Evolutionary conservation across 2,329 filamentous ascomycete genomes (phyloP), one percentile per base, ranked within the genome.

Genomic region (Xylariomycetidae sp.): DNA sequence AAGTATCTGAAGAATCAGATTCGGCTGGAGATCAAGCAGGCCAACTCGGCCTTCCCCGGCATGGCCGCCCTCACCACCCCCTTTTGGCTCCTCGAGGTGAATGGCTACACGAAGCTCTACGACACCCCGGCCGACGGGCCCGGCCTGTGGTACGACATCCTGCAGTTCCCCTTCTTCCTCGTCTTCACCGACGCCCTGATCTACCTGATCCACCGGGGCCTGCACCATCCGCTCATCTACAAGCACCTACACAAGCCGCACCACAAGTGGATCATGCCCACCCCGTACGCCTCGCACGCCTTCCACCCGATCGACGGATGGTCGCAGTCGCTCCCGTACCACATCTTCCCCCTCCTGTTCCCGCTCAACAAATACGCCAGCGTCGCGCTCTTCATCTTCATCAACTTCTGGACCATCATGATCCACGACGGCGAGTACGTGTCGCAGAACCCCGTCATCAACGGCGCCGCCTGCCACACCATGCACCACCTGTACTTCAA

Each of bases 241-340:
- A 94, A 89, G 70, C 70, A 71, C 47, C 73, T 96, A 31, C 90
- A 97, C 77, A 97, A 97, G 77, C 83, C 88, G 46, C 90, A 97
- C 66, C 90, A 97, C 80, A 96, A 95, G 70, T 97, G 90, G 90
- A 96, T 97, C 64, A 94, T 96, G 87, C 90, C 90, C 3, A 94
- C 88, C 3, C 90, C 90, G 1, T 96, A 79, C 59, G 89, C 90
- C 26, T 88, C 83, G 49, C 85, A 95, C 57, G 90, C 90, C 37
- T 97, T 97, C 75, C 88, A 97, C 68, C 89, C 90, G 1, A 60
- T 96, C 33, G 90, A 97, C 56, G 90, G 90, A 54, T 96, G 83
- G 64, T 74, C 80, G 9, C 90, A 97, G 68, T 85, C 84, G 40
- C 59, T 94, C 29, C 90, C 90, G 1, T 97, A 97, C 67, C 90